Evolutionary conservation across 306 rosid genomes (phyloP).

Genomic region (Vicia faba): DNA sequence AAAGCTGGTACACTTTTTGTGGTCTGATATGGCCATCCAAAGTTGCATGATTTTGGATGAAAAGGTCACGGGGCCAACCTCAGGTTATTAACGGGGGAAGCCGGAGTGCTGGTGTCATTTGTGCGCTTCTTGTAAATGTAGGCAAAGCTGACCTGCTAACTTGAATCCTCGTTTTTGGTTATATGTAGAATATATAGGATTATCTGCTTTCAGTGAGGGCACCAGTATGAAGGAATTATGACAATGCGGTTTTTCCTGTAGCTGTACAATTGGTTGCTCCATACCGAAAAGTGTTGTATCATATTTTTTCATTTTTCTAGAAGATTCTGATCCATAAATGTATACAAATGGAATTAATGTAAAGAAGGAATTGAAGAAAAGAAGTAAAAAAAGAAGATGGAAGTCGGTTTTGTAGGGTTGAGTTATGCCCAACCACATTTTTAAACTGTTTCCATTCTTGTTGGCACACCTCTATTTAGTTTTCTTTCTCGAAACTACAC

Average conservation of each 20-base stretch:
- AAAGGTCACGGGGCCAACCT: conserved; percentile 34
- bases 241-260: conserved; percentile 58
- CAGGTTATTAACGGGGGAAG: conserved; percentile 35
- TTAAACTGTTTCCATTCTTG: no score
- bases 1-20: conserved; percentile 43
- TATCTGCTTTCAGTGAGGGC: conserved; percentile 51
- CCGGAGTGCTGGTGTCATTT: conserved; percentile 52
- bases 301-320: conserved; percentile 54
- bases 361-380: conserved; percentile 47
- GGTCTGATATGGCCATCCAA: conserved; percentile 36
- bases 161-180: conserved; percentile 60
- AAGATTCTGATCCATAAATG: conserved; percentile 59
- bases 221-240: conserved; percentile 44
- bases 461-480: no score
- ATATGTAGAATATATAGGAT: conserved; percentile 60
- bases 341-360: conserved; percentile 66
- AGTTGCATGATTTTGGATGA: conserved; percentile 38
- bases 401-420: no score
- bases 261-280: conserved; percentile 55
- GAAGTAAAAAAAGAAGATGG: conserved; percentile 36
- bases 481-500: no score
- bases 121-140: conserved; percentile 76
- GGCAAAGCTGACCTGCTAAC: conserved; percentile 90
- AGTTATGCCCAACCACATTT: no score
- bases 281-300: conserved; percentile 44